These are phyloP conservation scores for Hylodesmum podocarpum DNA, from an alignment of 306 rosid genomes.

Conservation along the genomic window DNA sequence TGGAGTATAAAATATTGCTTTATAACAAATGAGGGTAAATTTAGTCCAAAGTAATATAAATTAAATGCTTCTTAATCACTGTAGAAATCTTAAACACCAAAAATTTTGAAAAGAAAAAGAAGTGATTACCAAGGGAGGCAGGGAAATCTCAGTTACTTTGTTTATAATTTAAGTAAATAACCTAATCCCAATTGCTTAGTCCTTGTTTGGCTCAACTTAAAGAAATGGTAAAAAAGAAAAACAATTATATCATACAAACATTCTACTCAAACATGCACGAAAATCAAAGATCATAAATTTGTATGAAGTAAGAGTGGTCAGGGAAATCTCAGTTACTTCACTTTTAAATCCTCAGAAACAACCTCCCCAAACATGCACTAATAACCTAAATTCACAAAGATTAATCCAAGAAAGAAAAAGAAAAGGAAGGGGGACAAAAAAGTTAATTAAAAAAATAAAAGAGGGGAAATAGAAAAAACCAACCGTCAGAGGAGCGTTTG, in stretches of 20 bases:
- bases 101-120: too few species aligned
- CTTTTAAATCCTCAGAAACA: not conserved
- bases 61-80: too few species aligned
- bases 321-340: too few species aligned
- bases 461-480: not conserved
- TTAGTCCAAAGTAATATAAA: too few species aligned
- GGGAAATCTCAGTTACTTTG: not conserved
- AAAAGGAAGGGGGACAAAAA: not conserved
- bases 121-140: not conserved
- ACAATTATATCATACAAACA: not conserved
- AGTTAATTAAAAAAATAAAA: not conserved
- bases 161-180: not conserved
- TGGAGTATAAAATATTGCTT: too few species aligned
- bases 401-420: not conserved
- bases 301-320: too few species aligned
- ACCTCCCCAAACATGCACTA: not conserved
- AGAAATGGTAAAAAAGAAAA: not conserved
- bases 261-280: not conserved
- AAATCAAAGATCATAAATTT: too few species aligned
- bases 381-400: not conserved
- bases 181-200: not conserved
- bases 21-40: too few species aligned
- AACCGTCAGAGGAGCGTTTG: constrained; percentile 85
- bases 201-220: not conserved
- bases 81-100: too few species aligned